These are phyloP conservation scores for Leccinum variicolor DNA, from an alignment of 768 basidiomycete genomes.

Conservation along the genomic window DNA sequence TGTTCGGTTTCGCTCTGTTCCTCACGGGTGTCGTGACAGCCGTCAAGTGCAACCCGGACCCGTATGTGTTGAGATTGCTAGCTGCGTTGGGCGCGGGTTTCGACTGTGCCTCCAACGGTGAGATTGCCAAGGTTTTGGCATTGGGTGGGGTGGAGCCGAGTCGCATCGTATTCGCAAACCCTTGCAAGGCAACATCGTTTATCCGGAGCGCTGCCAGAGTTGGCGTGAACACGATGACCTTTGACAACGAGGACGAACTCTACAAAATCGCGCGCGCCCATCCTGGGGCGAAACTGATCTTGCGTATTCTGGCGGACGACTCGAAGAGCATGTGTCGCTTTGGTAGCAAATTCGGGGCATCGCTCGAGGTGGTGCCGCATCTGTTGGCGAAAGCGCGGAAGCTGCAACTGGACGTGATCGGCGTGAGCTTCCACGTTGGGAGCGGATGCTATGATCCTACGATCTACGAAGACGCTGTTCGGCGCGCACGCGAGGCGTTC, in stretches of 20 bases:
- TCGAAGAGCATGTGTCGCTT: slow-evolving; percentile 91
- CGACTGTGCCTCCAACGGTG: slow-evolving; percentile 95
- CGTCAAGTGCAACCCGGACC: slow-evolving; percentile 98
- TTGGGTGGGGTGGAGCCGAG: slow-evolving; percentile 73
- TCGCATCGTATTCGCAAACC: slow-evolving; percentile 96
- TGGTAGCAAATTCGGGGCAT: slow-evolving; percentile 95
- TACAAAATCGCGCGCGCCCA: slow-evolving; percentile 85
- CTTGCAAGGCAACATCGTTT: slow-evolving; percentile 95
- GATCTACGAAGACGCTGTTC: slow-evolving; percentile 87
- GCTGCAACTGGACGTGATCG: slow-evolving; percentile 81
- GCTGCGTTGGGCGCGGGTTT: slow-evolving; percentile 90
- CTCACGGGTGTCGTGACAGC: slow-evolving; percentile 46
- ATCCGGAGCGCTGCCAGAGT: slow-evolving; percentile 77
- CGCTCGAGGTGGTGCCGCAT: slow-evolving; percentile 72
- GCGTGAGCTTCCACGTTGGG: slow-evolving; percentile 97
- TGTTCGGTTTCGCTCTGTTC: slow-evolving; percentile 20
- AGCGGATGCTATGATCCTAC: slow-evolving; percentile 93
- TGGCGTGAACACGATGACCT: slow-evolving; percentile 93
- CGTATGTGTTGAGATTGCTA: slow-evolving; percentile 86
- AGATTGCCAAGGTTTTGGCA: slow-evolving; percentile 77
- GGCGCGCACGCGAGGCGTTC: slow-evolving; percentile 78
- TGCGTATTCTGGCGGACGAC: slow-evolving; percentile 98
- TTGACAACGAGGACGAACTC: slow-evolving; percentile 96
- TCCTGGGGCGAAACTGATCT: slow-evolving; percentile 79
- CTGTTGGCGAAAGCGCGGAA: slow-evolving; percentile 78